phyloP scores from a whole-genome alignment of 805 yeast genomes.

The Yamadazyma kitorensis region DNA sequence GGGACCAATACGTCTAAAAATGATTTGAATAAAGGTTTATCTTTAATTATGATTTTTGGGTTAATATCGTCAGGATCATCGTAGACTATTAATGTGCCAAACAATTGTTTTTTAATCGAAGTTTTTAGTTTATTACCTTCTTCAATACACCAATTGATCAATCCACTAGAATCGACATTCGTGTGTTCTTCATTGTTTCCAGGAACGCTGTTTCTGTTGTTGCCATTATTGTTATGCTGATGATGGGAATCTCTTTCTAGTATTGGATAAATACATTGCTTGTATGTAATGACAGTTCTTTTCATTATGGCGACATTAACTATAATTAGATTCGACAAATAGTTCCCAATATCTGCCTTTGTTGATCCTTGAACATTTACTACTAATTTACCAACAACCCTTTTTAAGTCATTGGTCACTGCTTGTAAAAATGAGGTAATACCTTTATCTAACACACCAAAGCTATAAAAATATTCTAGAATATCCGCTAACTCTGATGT shows the following conservation, averaged over 20 bases:
- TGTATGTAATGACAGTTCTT: slow-evolving; percentile 55
- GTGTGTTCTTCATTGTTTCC: too few species aligned
- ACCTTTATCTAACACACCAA: slow-evolving; percentile 36
- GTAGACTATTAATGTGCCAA: slow-evolving; percentile 53
- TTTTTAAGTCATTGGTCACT: slow-evolving; percentile 27
- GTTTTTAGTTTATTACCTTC: slow-evolving; percentile 60
- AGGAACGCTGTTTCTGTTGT: too few species aligned
- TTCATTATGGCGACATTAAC: slow-evolving; percentile 44
- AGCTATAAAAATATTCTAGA: slow-evolving; percentile 34
- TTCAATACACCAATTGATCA: slow-evolving; percentile 75
- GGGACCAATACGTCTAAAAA: slow-evolving; percentile 53
- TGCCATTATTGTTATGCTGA: slow-evolving; percentile 21
- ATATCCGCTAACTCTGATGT: slow-evolving; percentile 30
- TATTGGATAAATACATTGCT: slow-evolving; percentile 46
- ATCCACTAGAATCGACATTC: slow-evolving; percentile 48
- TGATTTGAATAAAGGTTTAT: slow-evolving; percentile 42
- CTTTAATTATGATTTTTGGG: slow-evolving; percentile 32
- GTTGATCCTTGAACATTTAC: slow-evolving; percentile 43
- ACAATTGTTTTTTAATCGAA: slow-evolving; percentile 62
- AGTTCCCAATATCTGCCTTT: slow-evolving; percentile 40
- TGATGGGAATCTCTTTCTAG: slow-evolving; percentile 25
- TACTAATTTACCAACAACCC: slow-evolving; percentile 32
- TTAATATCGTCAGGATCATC: slow-evolving; percentile 15
- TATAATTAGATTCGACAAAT: slow-evolving; percentile 37
- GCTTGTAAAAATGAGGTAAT: slow-evolving; percentile 33